Evolutionary conservation across 495 filamentous ascomycete species (phyloP), one percentile per base, ranked within the genome.

Genomic region (Trichoderma virens): DNA sequence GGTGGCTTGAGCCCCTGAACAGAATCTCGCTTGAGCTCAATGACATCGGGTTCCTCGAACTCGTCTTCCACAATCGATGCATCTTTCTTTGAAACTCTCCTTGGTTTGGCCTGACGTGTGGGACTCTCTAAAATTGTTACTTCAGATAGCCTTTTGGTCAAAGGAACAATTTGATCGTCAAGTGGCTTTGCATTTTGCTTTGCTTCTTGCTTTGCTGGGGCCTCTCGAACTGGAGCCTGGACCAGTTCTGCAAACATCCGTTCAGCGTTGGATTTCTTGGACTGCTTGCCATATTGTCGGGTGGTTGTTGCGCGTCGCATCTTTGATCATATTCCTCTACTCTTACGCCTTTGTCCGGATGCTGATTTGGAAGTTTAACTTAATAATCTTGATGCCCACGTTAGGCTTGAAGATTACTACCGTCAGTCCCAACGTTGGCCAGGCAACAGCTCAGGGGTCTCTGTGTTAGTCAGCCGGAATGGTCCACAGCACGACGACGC

Each of bases 221-320:
- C 18, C 31, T 34, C 23, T 25, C 51, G 63, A 31, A 70, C 65
- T 6, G 78, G 78, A 8, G 70, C 76, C 47, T 68, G 71, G 7
- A 77, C 76, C 27, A 82, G 65, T 60, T 78, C 76, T n/a, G 72
- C 73, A 64, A 81, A 80, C 59, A 77, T 67, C 51, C 73, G 70
- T 14, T 77, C 70, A 38, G 71, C 67, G 35, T 65, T 77, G 27
- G 72, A 70, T 30, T 74, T 77, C 35, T 66, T 76, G 32, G 64
- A 65, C 32, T 72, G 70, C 61, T 75, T 79, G 45, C 79, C 79
- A 67, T 82, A 80, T 70, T 61, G 59, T 7, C 31, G 31, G 8
- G 59, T 23, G 7, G 30, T 30, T 16, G 59, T 20, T 41, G 59
- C 13, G 51, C 51, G 51, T 14, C 23, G 51, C 51, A 56, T 56